Percentiles rank a stretch among this genome's conserved stretches.
These are phyloP conservation scores for Lepiota brunneoincarnata DNA, from an alignment of 768 basidiomycete species.

Conservation along the genomic window DNA sequence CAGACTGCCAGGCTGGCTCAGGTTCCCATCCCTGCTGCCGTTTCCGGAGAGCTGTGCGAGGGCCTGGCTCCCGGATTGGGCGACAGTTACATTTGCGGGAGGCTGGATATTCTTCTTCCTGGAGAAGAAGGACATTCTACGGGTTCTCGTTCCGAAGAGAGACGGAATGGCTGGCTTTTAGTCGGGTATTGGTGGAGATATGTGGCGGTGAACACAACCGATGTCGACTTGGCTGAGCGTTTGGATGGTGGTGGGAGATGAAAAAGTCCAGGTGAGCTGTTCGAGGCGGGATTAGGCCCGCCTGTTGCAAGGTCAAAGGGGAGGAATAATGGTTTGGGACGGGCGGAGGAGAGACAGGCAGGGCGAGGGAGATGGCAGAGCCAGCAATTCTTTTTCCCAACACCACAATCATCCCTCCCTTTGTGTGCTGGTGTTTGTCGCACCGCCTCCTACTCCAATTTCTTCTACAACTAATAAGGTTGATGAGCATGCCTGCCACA, in stretches of 20 bases:
- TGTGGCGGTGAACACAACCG: slow-evolving; percentile 4
- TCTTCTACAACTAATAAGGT: not conserved
- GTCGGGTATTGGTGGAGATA: slow-evolving; percentile 15
- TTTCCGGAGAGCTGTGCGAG: slow-evolving; percentile 51
- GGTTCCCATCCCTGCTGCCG: slow-evolving; percentile 27
- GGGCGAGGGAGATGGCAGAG: slow-evolving; percentile 3
- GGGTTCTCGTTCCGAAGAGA: slow-evolving; percentile 48
- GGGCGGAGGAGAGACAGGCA: slow-evolving; percentile 3
- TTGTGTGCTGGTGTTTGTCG: slow-evolving; percentile 1
- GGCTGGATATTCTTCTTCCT: slow-evolving; percentile 68
- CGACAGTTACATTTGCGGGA: slow-evolving; percentile 48
- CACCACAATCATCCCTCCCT: slow-evolving; percentile 9
- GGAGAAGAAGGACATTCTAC: slow-evolving; percentile 93
- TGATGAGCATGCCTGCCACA: too few relatives aligned
- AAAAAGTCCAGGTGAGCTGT: not conserved
- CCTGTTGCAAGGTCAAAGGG: slow-evolving; percentile 1
- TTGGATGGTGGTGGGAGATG: slow-evolving; percentile 1
- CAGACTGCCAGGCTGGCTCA: slow-evolving; percentile 26
- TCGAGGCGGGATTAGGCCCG: slow-evolving; percentile 7
- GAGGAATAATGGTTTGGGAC: not conserved
- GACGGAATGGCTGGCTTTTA: slow-evolving; percentile 61
- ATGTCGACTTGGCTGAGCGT: slow-evolving; percentile 1
- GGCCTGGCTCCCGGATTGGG: slow-evolving; percentile 66
- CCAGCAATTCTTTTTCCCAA: slow-evolving; percentile 12
- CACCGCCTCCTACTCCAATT: not conserved